Evolutionary conservation across 768 basidiomycete genomes (phyloP), one percentile per base, ranked within the genome.

Genomic region (Termitomyces sp.): DNA sequence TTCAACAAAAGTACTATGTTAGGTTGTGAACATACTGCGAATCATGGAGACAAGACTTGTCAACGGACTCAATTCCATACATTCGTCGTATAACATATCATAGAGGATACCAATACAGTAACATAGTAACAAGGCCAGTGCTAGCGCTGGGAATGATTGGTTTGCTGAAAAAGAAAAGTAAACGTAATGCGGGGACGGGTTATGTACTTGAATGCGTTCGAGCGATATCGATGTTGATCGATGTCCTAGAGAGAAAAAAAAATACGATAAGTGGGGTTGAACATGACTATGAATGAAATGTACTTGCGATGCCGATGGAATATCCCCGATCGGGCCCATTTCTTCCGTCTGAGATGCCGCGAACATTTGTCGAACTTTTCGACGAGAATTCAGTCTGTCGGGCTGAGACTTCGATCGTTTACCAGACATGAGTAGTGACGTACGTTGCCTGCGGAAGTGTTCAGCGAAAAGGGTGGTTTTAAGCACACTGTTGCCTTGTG

Each of bases 131-230:
- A 30, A 30, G 6, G 6, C 30, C 30, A 30, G 30, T 30, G 6
- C 6, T 30, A 4, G 30, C 6, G 30, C 30, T 30, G 30, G 30
- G 30, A 7, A 30, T 30, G 7, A 30, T 30, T 6, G 30, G 1
- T 30, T 30, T 30, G 7, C 30, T 30, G 7, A 30, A 7, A 4
- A 30, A 30, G 26, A 30, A 30, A 30, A 30, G 30, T 30, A 30
- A 6, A 30, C 30, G 7, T 30, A 7, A 30, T 7, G 30, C 91
- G 3, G 94, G 35, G 35, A 13, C 1, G 35, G 7, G 40, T 42
- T 18, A 42, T n/a, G 40, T 42, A n/a, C 40, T 42, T 42, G 40
- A 14, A 42, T 9, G 28, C 28, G 28, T 28, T 28, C 1, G 28
- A 28, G 28, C 18, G 3, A n/a, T 14, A 42, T 42, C 2, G 7